Percentiles rank a stretch among this genome's conserved stretches.
These are phyloP conservation scores for Melanogaster broomeanus DNA, from an alignment of 768 basidiomycete genomes.

Conservation along the genomic window DNA sequence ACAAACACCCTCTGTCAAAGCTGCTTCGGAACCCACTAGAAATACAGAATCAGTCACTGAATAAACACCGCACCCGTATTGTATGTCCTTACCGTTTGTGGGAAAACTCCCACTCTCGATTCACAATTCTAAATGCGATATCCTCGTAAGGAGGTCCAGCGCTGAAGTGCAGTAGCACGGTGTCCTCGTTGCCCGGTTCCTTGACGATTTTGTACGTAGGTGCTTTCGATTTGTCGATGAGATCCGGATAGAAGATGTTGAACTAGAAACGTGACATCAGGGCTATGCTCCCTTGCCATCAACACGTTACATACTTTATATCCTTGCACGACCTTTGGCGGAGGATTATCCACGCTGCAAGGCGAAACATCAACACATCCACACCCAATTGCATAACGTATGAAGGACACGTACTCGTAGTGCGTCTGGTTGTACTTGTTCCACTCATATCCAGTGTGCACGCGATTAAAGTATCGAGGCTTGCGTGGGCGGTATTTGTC, in stretches of 20 bases:
- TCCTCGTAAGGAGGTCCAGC: constrained; percentile 99
- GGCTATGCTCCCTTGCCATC: background rate
- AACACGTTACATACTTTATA: constrained; percentile 68
- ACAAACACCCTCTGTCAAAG: constrained; percentile 95
- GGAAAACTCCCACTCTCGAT: constrained; percentile 97
- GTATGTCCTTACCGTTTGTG: constrained; percentile 74
- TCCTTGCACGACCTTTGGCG: constrained; percentile 98
- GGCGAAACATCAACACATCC: constrained; percentile 13
- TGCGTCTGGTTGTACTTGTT: constrained; percentile 99
- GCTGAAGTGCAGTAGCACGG: constrained; percentile 88
- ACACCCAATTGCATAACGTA: background rate
- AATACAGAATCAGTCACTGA: constrained; percentile 9
- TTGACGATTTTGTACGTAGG: constrained; percentile 96
- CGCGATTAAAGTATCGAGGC: constrained; percentile 97
- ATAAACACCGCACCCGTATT: constrained; percentile 8
- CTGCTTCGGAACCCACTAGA: constrained; percentile 91
- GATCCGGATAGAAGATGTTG: constrained; percentile 98
- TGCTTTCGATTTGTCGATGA: constrained; percentile 97
- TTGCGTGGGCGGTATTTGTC: constrained; percentile 98
- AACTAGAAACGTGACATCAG: constrained; percentile 49
- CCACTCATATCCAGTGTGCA: constrained; percentile 99
- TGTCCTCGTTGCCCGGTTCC: constrained; percentile 94
- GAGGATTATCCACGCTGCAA: constrained; percentile 91
- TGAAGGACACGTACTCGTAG: constrained; percentile 70
- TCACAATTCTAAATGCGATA: constrained; percentile 97